Evolutionary conservation across 306 rosid species (phyloP), one percentile per base, ranked within the genome.

Genomic region (Quercus ilex): DNA sequence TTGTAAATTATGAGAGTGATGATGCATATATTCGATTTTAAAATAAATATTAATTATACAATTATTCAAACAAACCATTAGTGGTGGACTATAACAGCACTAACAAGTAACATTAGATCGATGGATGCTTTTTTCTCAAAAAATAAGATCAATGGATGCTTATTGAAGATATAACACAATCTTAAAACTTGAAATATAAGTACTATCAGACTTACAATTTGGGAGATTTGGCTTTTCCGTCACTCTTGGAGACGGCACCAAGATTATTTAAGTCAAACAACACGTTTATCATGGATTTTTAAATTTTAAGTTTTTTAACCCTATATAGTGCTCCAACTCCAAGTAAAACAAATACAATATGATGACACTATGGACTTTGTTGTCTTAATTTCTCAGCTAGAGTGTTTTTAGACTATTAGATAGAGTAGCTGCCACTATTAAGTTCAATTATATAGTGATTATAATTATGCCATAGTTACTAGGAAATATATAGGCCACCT

Each of bases 201-300:
- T 5, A 9, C 12, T 64, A 49, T 49, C 53, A 49, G 17, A 49
- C 15, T 49, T 49, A 49, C 9, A 25, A 59, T 59, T 69, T 52
- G 46, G 53, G 68, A 71, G 14, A 74, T 57, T 77, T 80, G 72
- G 63, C 84, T 77, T 80, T 73, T 73, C 77, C 79, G 74, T 74
- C 77, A 80, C 80, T 84, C 76, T 19, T 73, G 69, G 38, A 31
- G 69, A 26, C 77, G 46, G 76, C 87, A 46, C 21, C 57, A 56
- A 55, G 25, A 43, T 5, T 35, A 55, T 75, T 51, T 51, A 41
- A 46, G 65, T 33, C 56, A 33, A 10, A 20, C n/a, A 46, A 43
- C 83, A 74, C 70, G 80, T 78, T 74, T 83, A 23, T 83, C 69
- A 49, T 52, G 52, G 21, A 1, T 6, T 1, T 57, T 2, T 11